phyloP scores from a whole-genome alignment of 805 yeast species.

The Metschnikowia lunata region DNA sequence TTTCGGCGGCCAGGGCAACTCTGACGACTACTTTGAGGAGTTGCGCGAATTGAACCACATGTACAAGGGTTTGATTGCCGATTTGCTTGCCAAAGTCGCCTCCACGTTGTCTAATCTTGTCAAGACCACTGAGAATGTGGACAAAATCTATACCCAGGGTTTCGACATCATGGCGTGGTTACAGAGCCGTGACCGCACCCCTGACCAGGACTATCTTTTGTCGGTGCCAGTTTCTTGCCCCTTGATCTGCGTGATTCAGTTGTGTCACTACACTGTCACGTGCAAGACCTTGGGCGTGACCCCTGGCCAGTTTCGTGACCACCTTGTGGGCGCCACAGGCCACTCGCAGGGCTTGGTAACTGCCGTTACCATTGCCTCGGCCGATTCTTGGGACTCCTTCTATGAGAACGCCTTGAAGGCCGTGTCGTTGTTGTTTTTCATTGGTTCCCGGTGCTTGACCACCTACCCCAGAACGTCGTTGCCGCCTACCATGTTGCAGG shows the following conservation, averaged over 20 bases:
- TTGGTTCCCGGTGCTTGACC: slow-evolving; percentile 88
- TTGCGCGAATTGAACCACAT: slow-evolving; percentile 76
- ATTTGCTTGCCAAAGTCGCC: slow-evolving; percentile 68
- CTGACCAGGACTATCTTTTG: slow-evolving; percentile 81
- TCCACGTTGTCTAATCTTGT: slow-evolving; percentile 63
- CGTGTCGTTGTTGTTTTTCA: slow-evolving; percentile 79
- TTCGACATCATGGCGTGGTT: slow-evolving; percentile 88
- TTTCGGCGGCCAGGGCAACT: slow-evolving; percentile 99
- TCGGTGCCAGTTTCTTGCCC: slow-evolving; percentile 96
- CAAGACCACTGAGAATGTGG: slow-evolving; percentile 67
- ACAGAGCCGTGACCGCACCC: slow-evolving; percentile 76
- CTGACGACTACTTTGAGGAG: slow-evolving; percentile 96
- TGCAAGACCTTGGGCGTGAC: slow-evolving; percentile 77
- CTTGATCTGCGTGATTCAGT: slow-evolving; percentile 92
- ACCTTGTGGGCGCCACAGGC: slow-evolving; percentile 75
- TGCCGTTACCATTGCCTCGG: slow-evolving; percentile 81
- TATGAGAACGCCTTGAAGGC: slow-evolving; percentile 69
- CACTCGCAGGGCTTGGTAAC: slow-evolving; percentile 91
- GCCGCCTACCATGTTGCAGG: slow-evolving; percentile 90
- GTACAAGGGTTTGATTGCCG: slow-evolving; percentile 71
- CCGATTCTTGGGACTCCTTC: slow-evolving; percentile 83
- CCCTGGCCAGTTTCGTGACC: slow-evolving; percentile 80
- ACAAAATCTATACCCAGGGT: slow-evolving; percentile 90
- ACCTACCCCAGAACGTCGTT: slow-evolving; percentile 90
- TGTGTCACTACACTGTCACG: slow-evolving; percentile 87